phyloP scores from a whole-genome alignment of 192 early-diverging fungal genomes.

The Umbelopsis isabellina region DNA sequence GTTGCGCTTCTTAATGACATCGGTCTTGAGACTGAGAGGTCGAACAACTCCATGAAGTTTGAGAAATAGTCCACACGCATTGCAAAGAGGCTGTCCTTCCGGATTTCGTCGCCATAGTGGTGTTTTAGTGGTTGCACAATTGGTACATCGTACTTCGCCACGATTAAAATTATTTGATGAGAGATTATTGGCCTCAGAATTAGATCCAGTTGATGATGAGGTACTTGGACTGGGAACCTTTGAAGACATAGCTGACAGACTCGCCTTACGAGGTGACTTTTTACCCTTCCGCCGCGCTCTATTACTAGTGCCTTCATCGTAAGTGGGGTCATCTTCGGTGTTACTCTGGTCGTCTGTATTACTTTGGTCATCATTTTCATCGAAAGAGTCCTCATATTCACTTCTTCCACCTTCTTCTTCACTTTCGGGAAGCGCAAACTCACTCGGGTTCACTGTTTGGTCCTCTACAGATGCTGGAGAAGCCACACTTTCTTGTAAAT shows the following conservation, averaged over 20 bases:
- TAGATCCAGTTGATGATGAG: not conserved
- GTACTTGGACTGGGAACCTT: conserved; percentile 10
- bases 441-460: not conserved
- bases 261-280: not conserved
- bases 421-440: not conserved
- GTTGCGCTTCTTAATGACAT: conserved; percentile 86
- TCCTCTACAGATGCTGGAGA: not conserved
- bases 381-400: conserved; percentile 11
- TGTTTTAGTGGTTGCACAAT: conserved; percentile 85
- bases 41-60: conserved; percentile 86
- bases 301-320: not conserved
- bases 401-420: conserved; percentile 14
- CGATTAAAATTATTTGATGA: not conserved
- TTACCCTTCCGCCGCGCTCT: conserved; percentile 1
- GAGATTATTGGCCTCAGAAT: too few relatives aligned
- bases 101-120: conserved; percentile 87
- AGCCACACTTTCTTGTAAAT: not conserved
- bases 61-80: conserved; percentile 91
- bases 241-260: not conserved
- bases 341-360: conserved; percentile 10
- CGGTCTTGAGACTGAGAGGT: conserved; percentile 80
- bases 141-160: conserved; percentile 57
- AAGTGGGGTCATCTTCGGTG: conserved; percentile 5
- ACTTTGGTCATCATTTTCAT: conserved; percentile 5
- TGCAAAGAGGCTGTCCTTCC: conserved; percentile 85